phyloP scores from a whole-genome alignment of 1,284 basidiomycete species.

The Papiliotrema laurentii region DNA sequence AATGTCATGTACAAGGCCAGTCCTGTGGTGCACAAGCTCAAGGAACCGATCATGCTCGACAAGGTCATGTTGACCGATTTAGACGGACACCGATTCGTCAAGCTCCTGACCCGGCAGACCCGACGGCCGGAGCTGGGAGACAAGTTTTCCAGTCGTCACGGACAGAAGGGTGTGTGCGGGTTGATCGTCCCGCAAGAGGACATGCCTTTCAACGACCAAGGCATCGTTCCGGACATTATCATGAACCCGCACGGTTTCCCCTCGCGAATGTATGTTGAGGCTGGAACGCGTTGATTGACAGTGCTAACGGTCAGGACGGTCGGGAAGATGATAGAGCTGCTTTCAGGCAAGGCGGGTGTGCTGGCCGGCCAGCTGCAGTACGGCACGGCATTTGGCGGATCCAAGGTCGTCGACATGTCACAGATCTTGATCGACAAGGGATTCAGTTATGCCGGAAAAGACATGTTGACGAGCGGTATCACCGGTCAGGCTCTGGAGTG shows the following conservation, averaged over 20 bases:
- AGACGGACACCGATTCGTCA: slow-evolving; percentile 91
- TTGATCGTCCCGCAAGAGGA: slow-evolving; percentile 98
- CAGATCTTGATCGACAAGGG: slow-evolving; percentile 90
- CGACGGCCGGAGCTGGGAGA: slow-evolving; percentile 94
- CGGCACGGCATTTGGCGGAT: slow-evolving; percentile 89
- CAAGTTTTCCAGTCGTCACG: slow-evolving; percentile 97
- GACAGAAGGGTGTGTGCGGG: slow-evolving; percentile 98
- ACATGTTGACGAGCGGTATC: slow-evolving; percentile 96
- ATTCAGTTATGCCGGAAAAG: slow-evolving; percentile 96
- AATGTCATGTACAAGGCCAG: slow-evolving; percentile 74
- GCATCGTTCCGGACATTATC: slow-evolving; percentile 94
- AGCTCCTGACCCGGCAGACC: slow-evolving; percentile 97
- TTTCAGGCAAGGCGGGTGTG: slow-evolving; percentile 77
- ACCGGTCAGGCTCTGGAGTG: slow-evolving; percentile 94
- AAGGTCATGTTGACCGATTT: slow-evolving; percentile 97
- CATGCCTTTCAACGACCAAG: slow-evolving; percentile 98
- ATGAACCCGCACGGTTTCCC: slow-evolving; percentile 99
- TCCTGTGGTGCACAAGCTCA: slow-evolving; percentile 86
- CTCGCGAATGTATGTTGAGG: slow-evolving; percentile 72
- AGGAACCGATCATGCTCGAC: slow-evolving; percentile 90
- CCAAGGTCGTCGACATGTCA: slow-evolving; percentile 99
- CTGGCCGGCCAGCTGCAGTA: slow-evolving; percentile 47
- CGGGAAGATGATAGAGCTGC: slow-evolving; percentile 98
- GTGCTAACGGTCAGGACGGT: slow-evolving; percentile 62
- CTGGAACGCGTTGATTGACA: no score